A percentile compares a stretch with the other conserved stretches of the same genome.
Evolutionary conservation across 2,329 filamentous ascomycete genomes (phyloP).

Genomic region (Tolypocladium cylindrosporum): DNA sequence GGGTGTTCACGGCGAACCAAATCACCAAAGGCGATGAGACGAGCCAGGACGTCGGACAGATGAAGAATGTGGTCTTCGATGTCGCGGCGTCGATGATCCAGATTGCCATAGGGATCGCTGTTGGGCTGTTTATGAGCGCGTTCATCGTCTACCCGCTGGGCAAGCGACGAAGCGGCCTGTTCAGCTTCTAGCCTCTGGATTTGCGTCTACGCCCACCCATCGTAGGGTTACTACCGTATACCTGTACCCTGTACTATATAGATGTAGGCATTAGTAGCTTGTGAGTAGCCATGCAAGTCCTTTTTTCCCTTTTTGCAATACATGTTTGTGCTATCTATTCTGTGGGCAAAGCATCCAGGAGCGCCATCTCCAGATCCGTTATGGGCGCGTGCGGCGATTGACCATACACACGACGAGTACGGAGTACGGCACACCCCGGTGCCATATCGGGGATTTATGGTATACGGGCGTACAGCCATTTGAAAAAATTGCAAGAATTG

Average conservation of each 20-base stretch:
- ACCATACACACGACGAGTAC: neutral
- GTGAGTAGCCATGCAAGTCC: neutral
- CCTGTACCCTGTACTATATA: neutral
- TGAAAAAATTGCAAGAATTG: neutral
- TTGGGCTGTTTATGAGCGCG: constrained; percentile 39
- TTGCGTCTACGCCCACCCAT: neutral
- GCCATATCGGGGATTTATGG: no score
- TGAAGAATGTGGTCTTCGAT: constrained; percentile 25
- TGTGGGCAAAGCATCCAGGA: neutral
- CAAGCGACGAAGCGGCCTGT: constrained; percentile 38
- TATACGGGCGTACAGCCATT: neutral
- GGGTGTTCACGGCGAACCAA: constrained; percentile 31
- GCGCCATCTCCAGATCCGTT: no score
- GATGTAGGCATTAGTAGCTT: neutral
- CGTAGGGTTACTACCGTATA: neutral
- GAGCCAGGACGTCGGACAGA: constrained; percentile 15
- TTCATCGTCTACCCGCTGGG: constrained; percentile 38
- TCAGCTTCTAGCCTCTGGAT: constrained; percentile 28
- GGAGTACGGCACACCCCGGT: no score
- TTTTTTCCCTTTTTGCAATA: neutral
- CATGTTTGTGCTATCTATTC: neutral
- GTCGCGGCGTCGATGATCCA: constrained; percentile 41
- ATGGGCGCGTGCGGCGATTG: no score
- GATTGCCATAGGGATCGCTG: constrained; percentile 41
- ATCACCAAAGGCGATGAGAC: constrained; percentile 32